phyloP scores from a whole-genome alignment of 768 basidiomycete species.

The Termitomyces sp. region DNA sequence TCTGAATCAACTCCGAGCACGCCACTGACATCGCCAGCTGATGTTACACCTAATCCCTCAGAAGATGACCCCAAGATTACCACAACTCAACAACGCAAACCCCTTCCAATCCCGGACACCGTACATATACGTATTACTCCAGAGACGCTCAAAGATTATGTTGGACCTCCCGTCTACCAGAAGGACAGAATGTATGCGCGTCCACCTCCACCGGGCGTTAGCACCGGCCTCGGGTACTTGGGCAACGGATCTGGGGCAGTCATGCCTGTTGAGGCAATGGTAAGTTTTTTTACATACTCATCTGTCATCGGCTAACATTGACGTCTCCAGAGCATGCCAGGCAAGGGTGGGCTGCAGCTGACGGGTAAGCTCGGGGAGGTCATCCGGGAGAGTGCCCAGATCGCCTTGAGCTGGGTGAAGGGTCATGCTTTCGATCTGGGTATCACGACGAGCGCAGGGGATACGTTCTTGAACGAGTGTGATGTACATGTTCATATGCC shows the following conservation, averaged over 20 bases:
- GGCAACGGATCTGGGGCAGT: slow-evolving; percentile 96
- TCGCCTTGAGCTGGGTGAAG: slow-evolving; percentile 91
- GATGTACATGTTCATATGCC: slow-evolving; percentile 98
- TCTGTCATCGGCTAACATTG: background rate
- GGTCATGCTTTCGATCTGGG: slow-evolving; percentile 85
- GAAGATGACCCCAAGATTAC: slow-evolving; percentile 35
- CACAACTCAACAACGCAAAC: slow-evolving; percentile 76
- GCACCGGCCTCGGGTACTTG: slow-evolving; percentile 91
- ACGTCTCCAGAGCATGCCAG: slow-evolving; percentile 83
- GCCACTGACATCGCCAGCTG: slow-evolving; percentile 14
- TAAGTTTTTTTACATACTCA: slow-evolving; percentile 20
- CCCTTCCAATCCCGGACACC: slow-evolving; percentile 70
- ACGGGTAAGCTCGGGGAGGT: slow-evolving; percentile 99
- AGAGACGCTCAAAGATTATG: slow-evolving; percentile 92
- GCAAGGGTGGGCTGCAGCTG: slow-evolving; percentile 85
- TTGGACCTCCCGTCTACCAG: slow-evolving; percentile 93
- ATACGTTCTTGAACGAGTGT: slow-evolving; percentile 77
- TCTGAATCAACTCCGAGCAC: slow-evolving; percentile 10
- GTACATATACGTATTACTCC: slow-evolving; percentile 80
- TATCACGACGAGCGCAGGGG: slow-evolving; percentile 64
- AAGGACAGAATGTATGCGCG: slow-evolving; percentile 85
- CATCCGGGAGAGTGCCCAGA: slow-evolving; percentile 93
- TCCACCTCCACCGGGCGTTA: slow-evolving; percentile 85
- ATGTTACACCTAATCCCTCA: slow-evolving; percentile 13
- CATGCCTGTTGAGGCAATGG: slow-evolving; percentile 95